Conservation (phyloP, 108 stramenopile genomes). For the Aurantiochytrium sp. region DNA sequence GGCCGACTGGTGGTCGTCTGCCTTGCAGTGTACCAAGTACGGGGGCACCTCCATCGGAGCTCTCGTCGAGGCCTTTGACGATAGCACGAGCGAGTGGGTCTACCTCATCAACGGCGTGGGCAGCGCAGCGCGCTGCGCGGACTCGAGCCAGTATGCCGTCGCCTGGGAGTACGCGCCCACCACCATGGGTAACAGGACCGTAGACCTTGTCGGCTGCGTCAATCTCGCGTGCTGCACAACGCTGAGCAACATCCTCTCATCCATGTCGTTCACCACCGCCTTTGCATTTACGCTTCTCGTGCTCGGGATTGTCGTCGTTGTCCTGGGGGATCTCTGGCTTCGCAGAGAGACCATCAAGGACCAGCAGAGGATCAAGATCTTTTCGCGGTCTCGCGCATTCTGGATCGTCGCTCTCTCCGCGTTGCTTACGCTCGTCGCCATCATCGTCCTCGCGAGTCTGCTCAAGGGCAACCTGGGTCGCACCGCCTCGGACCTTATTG, state of each 20-base stretch:
- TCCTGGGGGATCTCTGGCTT: neutral
- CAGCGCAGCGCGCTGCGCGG: neutral
- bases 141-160: neutral
- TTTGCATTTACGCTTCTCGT: neutral
- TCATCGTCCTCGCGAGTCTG: neutral
- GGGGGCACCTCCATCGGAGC: neutral
- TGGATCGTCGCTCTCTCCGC: neutral
- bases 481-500: neutral
- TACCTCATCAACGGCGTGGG: neutral
- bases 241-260: neutral
- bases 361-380: neutral
- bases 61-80: neutral
- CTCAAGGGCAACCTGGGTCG: neutral
- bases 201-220: neutral
- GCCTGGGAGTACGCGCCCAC: slow-evolving; percentile 14
- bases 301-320: neutral
- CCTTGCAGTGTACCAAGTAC: neutral
- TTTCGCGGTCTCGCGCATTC: neutral
- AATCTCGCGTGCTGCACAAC: neutral
- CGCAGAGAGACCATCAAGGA: neutral
- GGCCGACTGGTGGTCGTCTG: neutral
- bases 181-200: neutral
- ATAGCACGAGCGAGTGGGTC: neutral
- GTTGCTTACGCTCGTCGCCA: neutral
- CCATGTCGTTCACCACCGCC: neutral